A percentile compares a stretch with the other conserved stretches of the same genome.
These are phyloP conservation scores for Aspergillus nidulans DNA, from an alignment of 495 filamentous ascomycete genomes.

Conservation along the genomic window DNA sequence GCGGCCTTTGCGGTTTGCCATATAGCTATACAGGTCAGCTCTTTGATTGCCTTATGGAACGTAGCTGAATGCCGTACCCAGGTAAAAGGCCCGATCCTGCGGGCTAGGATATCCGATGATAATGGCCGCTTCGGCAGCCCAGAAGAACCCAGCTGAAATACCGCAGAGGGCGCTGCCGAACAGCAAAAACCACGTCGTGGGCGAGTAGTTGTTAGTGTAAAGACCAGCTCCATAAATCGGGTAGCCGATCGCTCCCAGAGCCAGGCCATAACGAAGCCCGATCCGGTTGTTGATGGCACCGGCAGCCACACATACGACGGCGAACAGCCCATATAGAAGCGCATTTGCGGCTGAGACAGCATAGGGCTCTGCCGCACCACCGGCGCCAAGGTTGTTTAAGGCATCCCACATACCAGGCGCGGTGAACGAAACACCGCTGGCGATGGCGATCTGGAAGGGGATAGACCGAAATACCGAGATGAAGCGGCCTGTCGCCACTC, in stretches of 20 bases:
- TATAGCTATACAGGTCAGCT: slow-evolving; percentile 20
- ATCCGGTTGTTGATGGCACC: slow-evolving; percentile 46
- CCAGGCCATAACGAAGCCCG: slow-evolving; percentile 54
- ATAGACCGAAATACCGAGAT: slow-evolving; percentile 4
- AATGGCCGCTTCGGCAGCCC: slow-evolving; percentile 62
- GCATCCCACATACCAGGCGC: slow-evolving; percentile 36
- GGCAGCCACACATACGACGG: slow-evolving; percentile 29
- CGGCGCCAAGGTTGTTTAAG: slow-evolving; percentile 30
- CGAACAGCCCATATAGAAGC: slow-evolving; percentile 29
- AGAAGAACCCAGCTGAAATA: slow-evolving; percentile 62
- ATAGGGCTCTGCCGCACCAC: slow-evolving; percentile 31
- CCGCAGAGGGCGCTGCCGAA: slow-evolving; percentile 62
- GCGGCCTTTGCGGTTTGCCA: slow-evolving; percentile 33
- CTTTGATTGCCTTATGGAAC: too few species aligned
- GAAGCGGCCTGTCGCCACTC: neutral
- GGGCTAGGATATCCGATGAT: slow-evolving; percentile 60
- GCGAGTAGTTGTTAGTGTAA: slow-evolving; percentile 61
- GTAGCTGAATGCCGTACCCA: neutral
- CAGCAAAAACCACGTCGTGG: slow-evolving; percentile 58
- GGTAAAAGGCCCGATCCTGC: slow-evolving; percentile 50
- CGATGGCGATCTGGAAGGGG: slow-evolving; percentile 32
- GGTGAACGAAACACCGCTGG: slow-evolving; percentile 31
- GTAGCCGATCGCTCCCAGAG: slow-evolving; percentile 49
- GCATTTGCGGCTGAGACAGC: slow-evolving; percentile 32
- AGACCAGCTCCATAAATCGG: slow-evolving; percentile 49